phyloP scores from a whole-genome alignment of 1,284 basidiomycete species.

The Agaricales sp. region DNA sequence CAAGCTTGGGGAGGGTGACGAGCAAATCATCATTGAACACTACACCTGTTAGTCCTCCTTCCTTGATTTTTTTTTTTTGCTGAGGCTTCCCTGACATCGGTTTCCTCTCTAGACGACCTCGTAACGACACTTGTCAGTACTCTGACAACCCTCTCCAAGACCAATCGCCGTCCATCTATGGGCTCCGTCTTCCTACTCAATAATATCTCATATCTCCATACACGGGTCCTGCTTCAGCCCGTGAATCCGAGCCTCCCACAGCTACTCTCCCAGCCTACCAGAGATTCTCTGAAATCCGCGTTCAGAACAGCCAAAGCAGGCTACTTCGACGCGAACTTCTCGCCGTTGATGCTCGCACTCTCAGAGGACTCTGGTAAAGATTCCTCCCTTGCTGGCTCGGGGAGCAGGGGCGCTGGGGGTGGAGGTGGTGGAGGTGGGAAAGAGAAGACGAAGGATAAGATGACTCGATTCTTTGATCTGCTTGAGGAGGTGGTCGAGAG shows the following conservation, averaged over 20 bases:
- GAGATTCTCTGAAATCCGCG: conserved; percentile 51
- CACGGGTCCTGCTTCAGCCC: conserved; percentile 43
- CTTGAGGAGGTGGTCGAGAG: conserved; percentile 68
- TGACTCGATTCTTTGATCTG: conserved; percentile 67
- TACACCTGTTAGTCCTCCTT: conserved; percentile 45
- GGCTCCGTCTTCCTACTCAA: conserved; percentile 71
- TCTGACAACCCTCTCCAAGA: conserved; percentile 49
- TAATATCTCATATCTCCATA: conserved; percentile 60
- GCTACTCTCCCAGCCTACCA: conserved; percentile 49
- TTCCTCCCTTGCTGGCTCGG: conserved; percentile 28
- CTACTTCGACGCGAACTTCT: conserved; percentile 75
- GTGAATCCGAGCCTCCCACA: conserved; percentile 29
- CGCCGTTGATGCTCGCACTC: conserved; percentile 61
- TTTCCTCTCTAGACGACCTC: conserved; percentile 45
- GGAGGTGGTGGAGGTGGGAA: conserved; percentile 19
- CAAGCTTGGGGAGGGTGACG: conserved; percentile 41
- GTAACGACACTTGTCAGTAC: conserved; percentile 49
- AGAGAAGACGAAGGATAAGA: conserved; percentile 66
- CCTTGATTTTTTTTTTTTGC: background rate
- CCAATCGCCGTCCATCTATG: conserved; percentile 54
- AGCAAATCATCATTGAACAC: conserved; percentile 57
- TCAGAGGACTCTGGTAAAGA: conserved; percentile 53
- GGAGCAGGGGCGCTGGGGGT: too few relatives aligned
- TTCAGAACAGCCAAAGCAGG: conserved; percentile 70
- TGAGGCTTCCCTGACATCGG: conserved; percentile 8